Conservation (phyloP, 2,329 filamentous ascomycete species). For the Bipolaris gigantea region DNA sequence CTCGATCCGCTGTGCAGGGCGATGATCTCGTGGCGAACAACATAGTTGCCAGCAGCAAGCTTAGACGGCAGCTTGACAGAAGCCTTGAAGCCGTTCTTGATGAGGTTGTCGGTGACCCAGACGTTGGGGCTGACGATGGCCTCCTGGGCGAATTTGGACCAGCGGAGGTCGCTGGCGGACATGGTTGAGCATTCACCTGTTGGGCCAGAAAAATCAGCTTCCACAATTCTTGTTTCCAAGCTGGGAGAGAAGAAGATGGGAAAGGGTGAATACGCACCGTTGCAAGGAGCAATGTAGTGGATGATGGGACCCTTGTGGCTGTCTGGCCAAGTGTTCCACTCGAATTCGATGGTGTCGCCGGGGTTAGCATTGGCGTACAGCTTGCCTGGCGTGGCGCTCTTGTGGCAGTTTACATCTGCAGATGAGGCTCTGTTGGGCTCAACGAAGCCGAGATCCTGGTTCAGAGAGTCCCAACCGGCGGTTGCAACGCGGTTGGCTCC, state of each 20-base stretch:
- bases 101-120: constrained; percentile 43
- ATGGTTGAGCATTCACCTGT: constrained; percentile 38
- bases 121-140: constrained; percentile 31
- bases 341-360: constrained; percentile 38
- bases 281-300: constrained; percentile 45
- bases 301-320: constrained; percentile 45
- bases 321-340: constrained; percentile 44
- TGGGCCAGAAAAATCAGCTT: neutral
- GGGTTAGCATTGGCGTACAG: constrained; percentile 41
- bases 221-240: no score
- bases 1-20: constrained; percentile 51
- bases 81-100: constrained; percentile 52
- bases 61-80: constrained; percentile 49
- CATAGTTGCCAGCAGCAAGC: constrained; percentile 54
- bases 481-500: constrained; percentile 26
- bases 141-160: constrained; percentile 41
- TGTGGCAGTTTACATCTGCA: constrained; percentile 46
- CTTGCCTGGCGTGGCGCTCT: constrained; percentile 40
- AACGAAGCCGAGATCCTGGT: constrained; percentile 46
- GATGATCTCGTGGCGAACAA: constrained; percentile 58
- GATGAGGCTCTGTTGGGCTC: constrained; percentile 30
- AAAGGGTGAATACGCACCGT: constrained; percentile 16
- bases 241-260: no score
- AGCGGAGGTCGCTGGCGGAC: constrained; percentile 30
- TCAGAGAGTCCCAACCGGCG: constrained; percentile 41